phyloP scores from a whole-genome alignment of 2,329 filamentous ascomycete genomes.

The Basipetospora chlamydospora region DNA sequence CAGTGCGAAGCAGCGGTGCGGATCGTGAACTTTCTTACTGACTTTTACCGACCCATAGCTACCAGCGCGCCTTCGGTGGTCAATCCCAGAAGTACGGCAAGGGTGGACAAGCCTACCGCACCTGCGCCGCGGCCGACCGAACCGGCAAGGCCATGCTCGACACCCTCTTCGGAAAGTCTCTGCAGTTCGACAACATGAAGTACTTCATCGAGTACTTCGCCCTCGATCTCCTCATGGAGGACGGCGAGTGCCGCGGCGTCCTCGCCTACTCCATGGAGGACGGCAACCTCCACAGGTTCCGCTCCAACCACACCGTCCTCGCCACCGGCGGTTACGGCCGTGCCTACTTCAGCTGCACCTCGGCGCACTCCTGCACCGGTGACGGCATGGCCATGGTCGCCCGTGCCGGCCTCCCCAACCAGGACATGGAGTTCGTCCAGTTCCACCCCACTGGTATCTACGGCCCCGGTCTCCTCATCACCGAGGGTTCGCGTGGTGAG shows the following conservation, averaged over 20 bases:
- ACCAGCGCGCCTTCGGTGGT: conserved; percentile 96
- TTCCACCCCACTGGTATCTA: conserved; percentile 99
- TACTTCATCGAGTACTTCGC: conserved; percentile 99
- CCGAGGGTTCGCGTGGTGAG: conserved; percentile 93
- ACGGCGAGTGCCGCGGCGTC: conserved; percentile 91
- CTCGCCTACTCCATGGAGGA: conserved; percentile 98
- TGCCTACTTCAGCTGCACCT: conserved; percentile 97
- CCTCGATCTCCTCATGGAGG: conserved; percentile 92
- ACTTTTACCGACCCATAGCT: conserved; percentile 32
- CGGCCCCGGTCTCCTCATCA: conserved; percentile 93
- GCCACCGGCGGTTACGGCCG: conserved; percentile 96
- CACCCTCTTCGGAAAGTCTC: conserved; percentile 94
- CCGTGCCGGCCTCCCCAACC: conserved; percentile 91
- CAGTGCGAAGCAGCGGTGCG: too few relatives aligned
- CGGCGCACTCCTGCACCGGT: conserved; percentile 95
- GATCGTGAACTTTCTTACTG: too few relatives aligned
- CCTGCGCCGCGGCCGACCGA: conserved; percentile 89
- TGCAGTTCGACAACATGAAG: conserved; percentile 85
- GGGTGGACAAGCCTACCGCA: conserved; percentile 95
- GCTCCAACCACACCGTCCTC: conserved; percentile 89
- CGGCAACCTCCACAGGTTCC: conserved; percentile 92
- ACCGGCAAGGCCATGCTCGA: conserved; percentile 95
- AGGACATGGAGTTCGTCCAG: conserved; percentile 98
- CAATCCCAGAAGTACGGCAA: conserved; percentile 92
- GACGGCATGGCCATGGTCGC: conserved; percentile 99